Evolutionary conservation across 2,329 filamentous ascomycete genomes (phyloP), one percentile per base, ranked within the genome.

Genomic region (Colletotrichum cuscutae): DNA sequence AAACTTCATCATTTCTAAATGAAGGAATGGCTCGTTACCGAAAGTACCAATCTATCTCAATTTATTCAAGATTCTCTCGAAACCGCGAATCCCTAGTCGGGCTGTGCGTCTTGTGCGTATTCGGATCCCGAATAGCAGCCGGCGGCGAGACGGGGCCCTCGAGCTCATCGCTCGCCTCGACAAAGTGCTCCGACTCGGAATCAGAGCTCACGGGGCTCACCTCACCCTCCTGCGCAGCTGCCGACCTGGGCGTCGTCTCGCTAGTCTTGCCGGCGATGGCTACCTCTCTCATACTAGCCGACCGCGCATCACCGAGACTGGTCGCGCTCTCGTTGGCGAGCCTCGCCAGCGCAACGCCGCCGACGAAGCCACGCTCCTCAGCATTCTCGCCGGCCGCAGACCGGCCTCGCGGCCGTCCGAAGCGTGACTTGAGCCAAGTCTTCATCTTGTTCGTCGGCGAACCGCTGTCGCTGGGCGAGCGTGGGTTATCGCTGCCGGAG

Each of bases 31-130:
- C 42, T 9, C 42, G 19, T 4, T 49, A 6, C 19, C 4, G 42
- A 5, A 49, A 49, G 12, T 22, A 19, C 19, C 19, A 15, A 6
- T 19, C 5, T 19, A 7, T 26, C 11, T 0, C 13, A 8, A 32
- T n/a, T 52, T 74, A 74, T n/a, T 82, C 78, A 68, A 91, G 85
- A 74, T 88, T 87, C 81, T 92, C 90, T 60, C 83, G 84, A 75
- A 92, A 92, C 76, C 84, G 88, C 52, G 90, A 90, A 74, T 89
- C 88, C 65, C 90, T 82, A 5, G 81, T 86, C 0, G 89, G 89
- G 78, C 89, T 91, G 64, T 84, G 84, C 59, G 85, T 85, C 60
- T 83, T 81, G n/a, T 80, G 79, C 24, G 75, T 75, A 0, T 76
- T 77, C 19, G 78, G 76, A 13, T 83, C 82, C 42, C 75, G 77